phyloP scores from a whole-genome alignment of 164 flowering plant genomes.

The Buxus sempervirens region DNA sequence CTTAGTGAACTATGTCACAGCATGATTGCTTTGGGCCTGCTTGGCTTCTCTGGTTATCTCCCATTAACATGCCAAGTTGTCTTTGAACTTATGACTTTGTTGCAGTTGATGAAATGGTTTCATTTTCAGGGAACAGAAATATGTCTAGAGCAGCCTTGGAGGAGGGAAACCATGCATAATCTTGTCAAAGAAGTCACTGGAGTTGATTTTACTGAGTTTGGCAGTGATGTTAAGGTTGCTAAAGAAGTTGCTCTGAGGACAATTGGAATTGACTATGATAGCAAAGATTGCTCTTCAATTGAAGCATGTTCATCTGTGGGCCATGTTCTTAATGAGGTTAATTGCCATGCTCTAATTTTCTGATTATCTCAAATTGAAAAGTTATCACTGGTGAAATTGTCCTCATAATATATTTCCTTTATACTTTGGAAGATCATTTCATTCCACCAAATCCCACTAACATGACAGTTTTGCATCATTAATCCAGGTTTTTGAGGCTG shows the following conservation, averaged over 20 bases:
- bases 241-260: constrained; percentile 49
- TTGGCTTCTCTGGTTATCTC: background rate
- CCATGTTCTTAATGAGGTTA: constrained; percentile 86
- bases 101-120: constrained; percentile 11
- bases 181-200: constrained; percentile 91
- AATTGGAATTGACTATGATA: constrained; percentile 35
- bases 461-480: constrained; percentile 9
- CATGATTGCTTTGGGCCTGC: too few relatives aligned
- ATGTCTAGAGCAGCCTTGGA: constrained; percentile 86
- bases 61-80: background rate
- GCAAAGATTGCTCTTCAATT: constrained; percentile 42
- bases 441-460: background rate
- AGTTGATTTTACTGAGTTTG: constrained; percentile 64
- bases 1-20: too few relatives aligned
- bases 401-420: background rate
- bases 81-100: background rate
- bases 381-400: too few relatives aligned
- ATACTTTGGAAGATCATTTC: background rate
- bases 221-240: constrained; percentile 59
- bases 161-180: constrained; percentile 97
- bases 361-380: background rate
- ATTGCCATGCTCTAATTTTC: constrained; percentile 1
- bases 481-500: constrained; percentile 79
- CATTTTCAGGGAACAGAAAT: constrained; percentile 69
- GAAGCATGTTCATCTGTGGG: constrained; percentile 78